Conservation (phyloP, 352 stramenopile genomes). For the Phytopythium chamaehyphon region DNA sequence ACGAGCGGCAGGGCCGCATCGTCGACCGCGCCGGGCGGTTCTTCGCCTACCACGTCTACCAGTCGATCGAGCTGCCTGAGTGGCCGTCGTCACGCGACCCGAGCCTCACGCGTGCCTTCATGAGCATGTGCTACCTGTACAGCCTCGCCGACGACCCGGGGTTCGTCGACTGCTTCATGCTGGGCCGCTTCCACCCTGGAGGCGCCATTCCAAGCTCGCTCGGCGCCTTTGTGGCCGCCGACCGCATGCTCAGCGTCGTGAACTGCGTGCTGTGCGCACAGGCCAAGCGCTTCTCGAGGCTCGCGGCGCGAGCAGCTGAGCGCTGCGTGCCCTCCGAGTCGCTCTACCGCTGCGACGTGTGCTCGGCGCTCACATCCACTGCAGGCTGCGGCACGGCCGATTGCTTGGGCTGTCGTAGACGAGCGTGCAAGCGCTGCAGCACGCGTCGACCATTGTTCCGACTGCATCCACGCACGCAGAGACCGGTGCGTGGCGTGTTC, state of each 20-base stretch:
- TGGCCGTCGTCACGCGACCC: conserved; percentile 29
- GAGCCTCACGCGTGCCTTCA: conserved; percentile 28
- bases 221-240: conserved; percentile 38
- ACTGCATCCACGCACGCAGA: conserved; percentile 34
- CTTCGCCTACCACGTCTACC: conserved; percentile 56
- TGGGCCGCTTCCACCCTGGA: conserved; percentile 39
- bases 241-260: conserved; percentile 32
- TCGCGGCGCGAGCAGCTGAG: conserved; percentile 32
- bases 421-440: conserved; percentile 46
- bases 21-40: conserved; percentile 45
- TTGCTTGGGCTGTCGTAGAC: conserved; percentile 53
- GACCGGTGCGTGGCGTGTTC: conserved; percentile 41
- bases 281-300: conserved; percentile 49
- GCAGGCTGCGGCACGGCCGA: background rate
- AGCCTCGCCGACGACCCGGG: conserved; percentile 29
- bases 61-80: conserved; percentile 62
- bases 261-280: conserved; percentile 42
- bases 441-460: conserved; percentile 48
- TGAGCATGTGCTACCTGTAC: conserved; percentile 65
- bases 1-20: conserved; percentile 59
- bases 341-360: conserved; percentile 41
- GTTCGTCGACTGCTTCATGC: conserved; percentile 56
- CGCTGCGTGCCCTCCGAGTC: conserved; percentile 21
- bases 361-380: conserved; percentile 3
- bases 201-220: conserved; percentile 33